Evolutionary conservation across 345 rosid genomes (phyloP).

Genomic region (Gossypium turneri): DNA sequence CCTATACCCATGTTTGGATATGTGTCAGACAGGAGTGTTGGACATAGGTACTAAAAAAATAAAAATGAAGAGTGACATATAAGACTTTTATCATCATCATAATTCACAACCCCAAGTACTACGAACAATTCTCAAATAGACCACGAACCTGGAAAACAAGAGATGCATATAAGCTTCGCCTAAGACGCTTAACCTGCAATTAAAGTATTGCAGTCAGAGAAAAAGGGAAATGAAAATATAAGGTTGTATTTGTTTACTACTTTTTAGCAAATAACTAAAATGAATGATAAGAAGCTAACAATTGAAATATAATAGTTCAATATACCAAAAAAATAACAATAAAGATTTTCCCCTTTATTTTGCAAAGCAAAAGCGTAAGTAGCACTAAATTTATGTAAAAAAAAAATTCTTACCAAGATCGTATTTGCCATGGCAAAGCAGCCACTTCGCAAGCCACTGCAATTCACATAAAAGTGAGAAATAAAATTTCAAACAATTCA

Average conservation of each 20-base stretch:
- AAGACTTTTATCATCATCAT: not conserved
- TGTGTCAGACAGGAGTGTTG: not conserved
- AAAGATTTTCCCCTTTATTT: not conserved
- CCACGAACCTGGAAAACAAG: slow-evolving; percentile 44
- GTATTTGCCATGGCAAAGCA: slow-evolving; percentile 45
- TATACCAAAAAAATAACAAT: not conserved
- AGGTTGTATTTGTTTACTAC: not conserved
- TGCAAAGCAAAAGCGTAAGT: not conserved
- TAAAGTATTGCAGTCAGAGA: not conserved
- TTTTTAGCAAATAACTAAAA: not conserved
- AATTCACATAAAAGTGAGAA: slow-evolving; percentile 9
- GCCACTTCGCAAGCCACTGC: slow-evolving; percentile 52
- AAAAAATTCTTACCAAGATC: slow-evolving; percentile 30
- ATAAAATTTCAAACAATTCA: not conserved
- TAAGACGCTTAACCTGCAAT: slow-evolving; percentile 48
- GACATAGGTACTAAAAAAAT: not conserved
- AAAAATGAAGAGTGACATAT: not conserved
- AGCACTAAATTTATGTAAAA: not conserved
- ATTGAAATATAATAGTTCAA: not conserved
- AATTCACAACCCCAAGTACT: slow-evolving; percentile 1
- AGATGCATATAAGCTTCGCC: slow-evolving; percentile 39
- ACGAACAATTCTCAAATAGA: not conserved
- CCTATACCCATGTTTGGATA: not conserved
- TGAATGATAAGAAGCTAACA: not conserved
- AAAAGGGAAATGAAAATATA: not conserved